phyloP scores from a whole-genome alignment of 805 yeast genomes.

The Sugiyamaella marilandica region DNA sequence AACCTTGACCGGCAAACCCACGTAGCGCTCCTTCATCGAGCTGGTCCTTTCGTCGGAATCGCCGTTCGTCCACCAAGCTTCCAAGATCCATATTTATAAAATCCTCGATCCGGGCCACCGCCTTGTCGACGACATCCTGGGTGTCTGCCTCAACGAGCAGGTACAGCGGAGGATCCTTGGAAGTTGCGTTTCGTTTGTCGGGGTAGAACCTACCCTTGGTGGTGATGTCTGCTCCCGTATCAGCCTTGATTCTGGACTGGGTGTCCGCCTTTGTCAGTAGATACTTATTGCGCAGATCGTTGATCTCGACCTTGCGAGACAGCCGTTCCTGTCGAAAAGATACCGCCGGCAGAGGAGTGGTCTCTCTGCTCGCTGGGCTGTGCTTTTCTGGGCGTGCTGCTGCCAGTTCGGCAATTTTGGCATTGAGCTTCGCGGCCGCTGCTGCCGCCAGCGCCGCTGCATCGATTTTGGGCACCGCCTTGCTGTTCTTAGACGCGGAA shows the following conservation, averaged over 20 bases:
- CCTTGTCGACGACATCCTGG: slow-evolving; percentile 44
- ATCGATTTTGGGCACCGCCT: slow-evolving; percentile 20
- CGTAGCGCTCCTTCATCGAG: slow-evolving; percentile 10
- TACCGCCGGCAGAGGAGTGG: not conserved
- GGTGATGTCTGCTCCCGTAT: slow-evolving; percentile 30
- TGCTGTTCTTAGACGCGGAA: not conserved
- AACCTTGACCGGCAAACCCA: not conserved
- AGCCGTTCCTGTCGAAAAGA: slow-evolving; percentile 14
- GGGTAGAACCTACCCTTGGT: slow-evolving; percentile 35
- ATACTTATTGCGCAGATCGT: slow-evolving; percentile 34
- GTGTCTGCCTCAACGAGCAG: slow-evolving; percentile 60
- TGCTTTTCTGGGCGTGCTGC: slow-evolving; percentile 1
- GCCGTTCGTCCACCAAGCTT: slow-evolving; percentile 26
- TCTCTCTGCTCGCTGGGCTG: not conserved
- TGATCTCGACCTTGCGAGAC: slow-evolving; percentile 31
- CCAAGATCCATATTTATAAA: slow-evolving; percentile 29
- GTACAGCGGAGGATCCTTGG: slow-evolving; percentile 30
- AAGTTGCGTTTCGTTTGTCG: slow-evolving; percentile 31
- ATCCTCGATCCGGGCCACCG: slow-evolving; percentile 62
- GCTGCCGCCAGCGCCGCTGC: slow-evolving; percentile 31
- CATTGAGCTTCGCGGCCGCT: slow-evolving; percentile 33
- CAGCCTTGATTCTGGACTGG: slow-evolving; percentile 26
- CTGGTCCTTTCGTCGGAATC: slow-evolving; percentile 23
- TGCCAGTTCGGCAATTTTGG: slow-evolving; percentile 24
- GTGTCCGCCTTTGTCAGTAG: slow-evolving; percentile 34